phyloP scores from a whole-genome alignment of 2,329 filamentous ascomycete species.

The Fulvia fulva region DNA sequence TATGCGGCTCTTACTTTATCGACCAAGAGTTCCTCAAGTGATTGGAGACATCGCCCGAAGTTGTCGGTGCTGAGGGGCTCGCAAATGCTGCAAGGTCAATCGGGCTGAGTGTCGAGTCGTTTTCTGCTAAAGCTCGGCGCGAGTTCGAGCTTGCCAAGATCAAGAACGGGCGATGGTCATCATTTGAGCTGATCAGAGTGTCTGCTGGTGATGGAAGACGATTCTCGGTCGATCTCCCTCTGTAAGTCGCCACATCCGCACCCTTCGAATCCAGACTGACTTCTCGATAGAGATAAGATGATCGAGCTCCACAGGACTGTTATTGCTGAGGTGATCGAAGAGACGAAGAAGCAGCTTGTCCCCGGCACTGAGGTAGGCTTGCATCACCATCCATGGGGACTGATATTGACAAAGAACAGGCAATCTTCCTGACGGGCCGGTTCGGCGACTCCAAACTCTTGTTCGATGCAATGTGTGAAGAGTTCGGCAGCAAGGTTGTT shows the following conservation, averaged over 20 bases:
- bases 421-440: background rate
- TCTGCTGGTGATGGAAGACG: too few relatives aligned
- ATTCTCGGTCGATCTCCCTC: too few relatives aligned
- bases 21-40: background rate
- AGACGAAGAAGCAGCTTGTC: background rate
- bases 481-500: too few relatives aligned
- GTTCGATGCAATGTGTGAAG: background rate
- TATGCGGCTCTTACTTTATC: background rate
- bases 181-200: too few relatives aligned
- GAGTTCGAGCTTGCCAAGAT: background rate
- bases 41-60: background rate
- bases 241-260: too few relatives aligned
- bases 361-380: background rate
- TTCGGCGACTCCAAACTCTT: background rate
- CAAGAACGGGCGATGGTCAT: too few relatives aligned
- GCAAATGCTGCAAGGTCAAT: background rate
- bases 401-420: background rate
- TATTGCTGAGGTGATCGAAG: background rate
- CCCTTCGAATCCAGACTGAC: too few relatives aligned
- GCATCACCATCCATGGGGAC: too few relatives aligned
- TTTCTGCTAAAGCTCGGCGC: background rate
- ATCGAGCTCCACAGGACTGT: background rate
- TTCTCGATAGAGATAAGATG: too few relatives aligned
- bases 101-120: background rate
- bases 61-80: background rate